Evolutionary conservation across 2,329 filamentous ascomycete species (phyloP).

Genomic region (Penicillium sp.): DNA sequence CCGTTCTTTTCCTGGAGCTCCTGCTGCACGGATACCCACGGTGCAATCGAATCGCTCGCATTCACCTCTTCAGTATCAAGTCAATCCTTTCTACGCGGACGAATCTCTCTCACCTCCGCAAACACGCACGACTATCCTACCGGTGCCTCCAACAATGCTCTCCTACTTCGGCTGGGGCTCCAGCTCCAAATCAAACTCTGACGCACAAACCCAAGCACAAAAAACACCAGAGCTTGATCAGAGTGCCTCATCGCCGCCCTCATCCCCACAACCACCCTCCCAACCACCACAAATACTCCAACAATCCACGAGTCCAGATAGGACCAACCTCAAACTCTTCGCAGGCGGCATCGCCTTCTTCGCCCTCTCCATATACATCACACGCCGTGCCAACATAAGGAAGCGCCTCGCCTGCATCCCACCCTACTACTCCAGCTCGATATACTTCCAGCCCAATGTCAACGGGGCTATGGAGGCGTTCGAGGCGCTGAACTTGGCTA

Average conservation of each 20-base stretch:
- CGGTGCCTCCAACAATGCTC: slow-evolving; percentile 29
- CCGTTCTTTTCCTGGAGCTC: not conserved
- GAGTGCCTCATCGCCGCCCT: slow-evolving; percentile 3
- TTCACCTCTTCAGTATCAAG: not conserved
- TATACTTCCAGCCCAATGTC: slow-evolving; percentile 52
- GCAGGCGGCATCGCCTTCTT: slow-evolving; percentile 78
- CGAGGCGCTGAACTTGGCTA: slow-evolving; percentile 84
- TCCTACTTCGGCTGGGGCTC: slow-evolving; percentile 36
- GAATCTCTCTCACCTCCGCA: not conserved
- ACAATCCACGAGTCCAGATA: slow-evolving; percentile 23
- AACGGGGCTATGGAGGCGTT: slow-evolving; percentile 75
- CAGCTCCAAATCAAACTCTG: slow-evolving; percentile 26
- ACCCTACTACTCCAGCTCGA: slow-evolving; percentile 68
- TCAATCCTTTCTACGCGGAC: not conserved
- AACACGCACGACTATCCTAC: not conserved
- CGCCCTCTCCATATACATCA: slow-evolving; percentile 71
- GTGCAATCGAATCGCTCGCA: no score
- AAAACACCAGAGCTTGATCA: slow-evolving; percentile 8
- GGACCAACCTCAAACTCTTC: slow-evolving; percentile 61
- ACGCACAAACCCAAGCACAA: slow-evolving; percentile 14
- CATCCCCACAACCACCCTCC: slow-evolving; percentile 16
- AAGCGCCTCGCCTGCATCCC: slow-evolving; percentile 69
- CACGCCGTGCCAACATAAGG: slow-evolving; percentile 71
- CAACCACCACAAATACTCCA: slow-evolving; percentile 24
- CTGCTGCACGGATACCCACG: not conserved